These are phyloP conservation scores for Beta vulgaris DNA, from an alignment of 148 eudicot species.

Conservation along the genomic window DNA sequence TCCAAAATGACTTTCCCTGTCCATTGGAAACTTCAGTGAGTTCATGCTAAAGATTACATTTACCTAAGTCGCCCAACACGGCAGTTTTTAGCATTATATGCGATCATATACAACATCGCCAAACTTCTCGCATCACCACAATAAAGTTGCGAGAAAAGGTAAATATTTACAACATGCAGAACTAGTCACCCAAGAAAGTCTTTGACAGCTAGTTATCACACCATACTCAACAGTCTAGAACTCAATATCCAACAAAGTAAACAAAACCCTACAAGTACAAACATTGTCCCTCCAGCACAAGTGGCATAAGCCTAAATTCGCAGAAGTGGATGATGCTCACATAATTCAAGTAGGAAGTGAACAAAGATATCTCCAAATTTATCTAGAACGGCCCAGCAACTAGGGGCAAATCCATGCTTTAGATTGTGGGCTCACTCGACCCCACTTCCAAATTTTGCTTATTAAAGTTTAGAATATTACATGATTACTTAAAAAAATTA, in stretches of 20 bases:
- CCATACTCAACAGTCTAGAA: too few relatives aligned
- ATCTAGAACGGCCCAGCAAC: too few relatives aligned
- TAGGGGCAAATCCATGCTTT: too few relatives aligned
- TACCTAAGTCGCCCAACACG: not conserved
- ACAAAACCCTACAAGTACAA: not conserved
- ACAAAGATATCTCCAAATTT: not conserved
- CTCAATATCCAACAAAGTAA: too few relatives aligned
- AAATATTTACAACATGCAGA: not conserved
- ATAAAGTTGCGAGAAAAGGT: not conserved
- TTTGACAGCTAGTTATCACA: too few relatives aligned
- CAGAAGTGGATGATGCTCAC: too few relatives aligned
- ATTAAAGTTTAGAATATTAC: too few relatives aligned
- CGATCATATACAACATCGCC: not conserved
- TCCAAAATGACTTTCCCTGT: slow-evolving; percentile 74
- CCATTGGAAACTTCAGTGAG: not conserved
- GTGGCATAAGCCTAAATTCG: not conserved
- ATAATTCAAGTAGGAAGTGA: not conserved
- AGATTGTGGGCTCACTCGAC: too few relatives aligned
- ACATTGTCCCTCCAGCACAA: too few relatives aligned
- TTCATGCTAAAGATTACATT: not conserved
- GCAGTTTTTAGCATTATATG: not conserved
- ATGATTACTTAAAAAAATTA: too few relatives aligned
- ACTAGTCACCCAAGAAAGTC: not conserved
- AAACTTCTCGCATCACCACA: not conserved
- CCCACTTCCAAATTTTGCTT: too few relatives aligned